A percentile compares a stretch with the other conserved stretches of the same genome.
Evolutionary conservation across 2,329 filamentous ascomycete genomes (phyloP).

Genomic region (Aspergillus pseudoglaucus): DNA sequence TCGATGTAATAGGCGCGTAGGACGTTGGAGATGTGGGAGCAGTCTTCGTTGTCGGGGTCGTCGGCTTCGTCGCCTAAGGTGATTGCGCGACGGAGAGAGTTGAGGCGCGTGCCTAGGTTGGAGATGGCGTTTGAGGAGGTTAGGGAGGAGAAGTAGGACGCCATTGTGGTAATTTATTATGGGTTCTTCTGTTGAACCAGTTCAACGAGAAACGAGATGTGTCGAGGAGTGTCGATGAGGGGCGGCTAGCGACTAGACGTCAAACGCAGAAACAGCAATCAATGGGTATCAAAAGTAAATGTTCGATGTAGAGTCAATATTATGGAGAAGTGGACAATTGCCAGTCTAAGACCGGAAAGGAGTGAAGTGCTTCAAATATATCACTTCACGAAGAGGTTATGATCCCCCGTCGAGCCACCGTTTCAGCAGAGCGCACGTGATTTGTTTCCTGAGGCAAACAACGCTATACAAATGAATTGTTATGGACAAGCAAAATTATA

Average conservation of each 20-base stretch:
- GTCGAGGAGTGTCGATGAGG: neutral
- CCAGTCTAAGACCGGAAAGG: neutral
- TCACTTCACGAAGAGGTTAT: neutral
- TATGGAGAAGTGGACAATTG: neutral
- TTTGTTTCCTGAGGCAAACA: neutral
- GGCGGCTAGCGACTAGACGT: neutral
- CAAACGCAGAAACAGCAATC: neutral
- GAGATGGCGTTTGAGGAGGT: constrained; percentile 41
- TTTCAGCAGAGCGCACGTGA: neutral
- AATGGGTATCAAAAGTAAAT: neutral
- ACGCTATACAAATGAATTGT: neutral
- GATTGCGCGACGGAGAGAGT: constrained; percentile 47
- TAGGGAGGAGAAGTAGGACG: constrained; percentile 74
- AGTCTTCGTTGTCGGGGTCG: constrained; percentile 59
- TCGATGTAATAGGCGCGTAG: constrained; percentile 89
- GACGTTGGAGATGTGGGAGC: constrained; percentile 90
- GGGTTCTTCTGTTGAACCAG: neutral
- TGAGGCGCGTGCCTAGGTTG: constrained; percentile 51
- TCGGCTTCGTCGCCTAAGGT: constrained; percentile 36
- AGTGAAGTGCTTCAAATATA: neutral
- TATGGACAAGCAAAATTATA: neutral
- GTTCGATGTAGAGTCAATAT: neutral
- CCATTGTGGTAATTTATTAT: constrained; percentile 46
- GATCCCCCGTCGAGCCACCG: neutral
- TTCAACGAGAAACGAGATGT: neutral